Base-by-base conservation (phyloP, 2,329 filamentous ascomycete species). In the Xylariales sp. region DNA sequence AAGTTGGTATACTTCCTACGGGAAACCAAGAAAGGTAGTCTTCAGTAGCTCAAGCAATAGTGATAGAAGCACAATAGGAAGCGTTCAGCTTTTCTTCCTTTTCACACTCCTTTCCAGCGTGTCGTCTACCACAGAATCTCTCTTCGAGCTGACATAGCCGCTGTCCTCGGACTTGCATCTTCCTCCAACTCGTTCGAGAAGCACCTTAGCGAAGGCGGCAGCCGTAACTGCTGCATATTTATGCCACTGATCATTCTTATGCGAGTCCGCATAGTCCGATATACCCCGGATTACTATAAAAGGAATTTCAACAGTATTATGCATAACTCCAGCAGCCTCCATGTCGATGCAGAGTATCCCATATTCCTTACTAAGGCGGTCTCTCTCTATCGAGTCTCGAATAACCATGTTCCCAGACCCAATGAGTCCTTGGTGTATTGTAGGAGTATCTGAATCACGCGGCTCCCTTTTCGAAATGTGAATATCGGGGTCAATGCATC, bases 311-410 rank as follows among this genome's bases (percentile, higher is more conserved):
- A 41, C 39, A 12, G 39, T 41, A 41, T 16, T 32, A 10, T 46
- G 45, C n/a, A 64, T 23, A 16, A 58, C 54, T 12, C 62, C 62
- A 9, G 62, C 62, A 6, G 62, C 62, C 10, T 64, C 62, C 62
- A 64, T 64, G n/a, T 64, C 62, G 23, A 64, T 39, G n/a, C 54
- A 64, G 1, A 64, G 9, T 3, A 64, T 52, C 6, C 41, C 54
- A 16, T 53, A 45, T 43, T 62, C 10, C 9, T 32, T 46, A 3
- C 48, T 52, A 1, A 58, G n/a, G 8, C 39, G 18, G 46, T 64
- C 57, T 16, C 57, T 60, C 16, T 60, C 28, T n/a, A 41, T 12
- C n/a, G 57, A 50, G 14, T 60, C 57, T 52, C 30, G 28, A n/a
- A 60, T 52, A 16, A 60, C 45, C 46, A 9, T 60, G 46, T 60